A percentile compares a stretch with the other conserved stretches of the same genome.
These are phyloP conservation scores for Bolboschoenus planiculmis DNA, from an alignment of 176 grass and related monocot species.

Conservation along the genomic window DNA sequence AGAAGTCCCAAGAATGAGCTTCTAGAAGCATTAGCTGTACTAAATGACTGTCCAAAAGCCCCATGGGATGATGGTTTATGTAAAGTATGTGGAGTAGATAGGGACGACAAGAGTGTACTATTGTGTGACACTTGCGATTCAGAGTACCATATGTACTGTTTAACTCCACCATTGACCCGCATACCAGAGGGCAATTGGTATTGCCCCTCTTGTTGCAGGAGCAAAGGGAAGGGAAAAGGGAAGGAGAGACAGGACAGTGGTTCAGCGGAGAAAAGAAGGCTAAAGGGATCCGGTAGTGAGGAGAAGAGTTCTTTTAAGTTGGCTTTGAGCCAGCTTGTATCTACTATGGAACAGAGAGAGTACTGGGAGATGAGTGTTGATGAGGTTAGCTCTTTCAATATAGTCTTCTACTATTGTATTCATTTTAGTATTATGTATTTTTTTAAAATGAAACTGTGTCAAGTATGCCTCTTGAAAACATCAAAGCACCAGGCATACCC, in stretches of 20 bases:
- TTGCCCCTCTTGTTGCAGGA: constrained; percentile 65
- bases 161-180: constrained; percentile 76
- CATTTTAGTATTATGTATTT: neutral
- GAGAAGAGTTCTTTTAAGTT: constrained; percentile 46
- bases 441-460: neutral
- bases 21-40: constrained; percentile 49
- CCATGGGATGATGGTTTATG: constrained; percentile 98
- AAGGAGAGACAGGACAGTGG: constrained; percentile 21
- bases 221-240: constrained; percentile 24
- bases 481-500: neutral
- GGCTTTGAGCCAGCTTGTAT: constrained; percentile 46
- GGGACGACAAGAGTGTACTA: constrained; percentile 84
- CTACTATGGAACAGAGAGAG: constrained; percentile 76
- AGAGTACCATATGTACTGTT: constrained; percentile 96
- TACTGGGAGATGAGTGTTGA: constrained; percentile 77
- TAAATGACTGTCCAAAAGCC: constrained; percentile 66
- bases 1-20: constrained; percentile 41
- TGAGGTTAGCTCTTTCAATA: constrained; percentile 52
- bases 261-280: constrained; percentile 32
- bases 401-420: neutral
- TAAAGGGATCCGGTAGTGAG: constrained; percentile 40
- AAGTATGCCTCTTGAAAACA: neutral
- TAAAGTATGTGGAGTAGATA: constrained; percentile 95
- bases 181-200: constrained; percentile 97
- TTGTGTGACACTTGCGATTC: constrained; percentile 90